A percentile compares a stretch with the other conserved stretches of the same genome.
Conservation (phyloP, 805 yeast genomes). For the Ogataea salicorniae region DNA sequence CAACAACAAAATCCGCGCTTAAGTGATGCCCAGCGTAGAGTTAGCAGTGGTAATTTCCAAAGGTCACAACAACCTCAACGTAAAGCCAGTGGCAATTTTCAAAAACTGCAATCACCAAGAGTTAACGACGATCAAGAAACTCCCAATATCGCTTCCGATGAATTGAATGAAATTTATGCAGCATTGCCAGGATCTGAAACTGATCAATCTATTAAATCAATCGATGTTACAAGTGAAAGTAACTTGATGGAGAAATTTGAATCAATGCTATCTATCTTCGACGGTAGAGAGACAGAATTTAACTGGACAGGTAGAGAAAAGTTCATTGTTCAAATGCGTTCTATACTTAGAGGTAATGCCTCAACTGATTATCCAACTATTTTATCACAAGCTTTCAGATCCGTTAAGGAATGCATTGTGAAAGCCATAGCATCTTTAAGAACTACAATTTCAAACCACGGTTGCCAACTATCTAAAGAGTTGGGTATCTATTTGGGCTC, state of each 20-base stretch:
- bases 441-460: slow-evolving; percentile 74
- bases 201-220: slow-evolving; percentile 34
- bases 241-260: slow-evolving; percentile 28
- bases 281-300: slow-evolving; percentile 76
- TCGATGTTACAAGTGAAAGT: slow-evolving; percentile 26
- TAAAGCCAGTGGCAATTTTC: too few species aligned
- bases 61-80: too few species aligned
- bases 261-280: slow-evolving; percentile 38
- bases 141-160: background rate
- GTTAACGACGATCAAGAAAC: too few species aligned
- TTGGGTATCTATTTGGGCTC: slow-evolving; percentile 37
- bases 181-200: slow-evolving; percentile 11
- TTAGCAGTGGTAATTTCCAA: too few species aligned
- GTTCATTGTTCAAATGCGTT: slow-evolving; percentile 50
- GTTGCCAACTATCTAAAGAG: slow-evolving; percentile 76
- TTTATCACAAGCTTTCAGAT: slow-evolving; percentile 28
- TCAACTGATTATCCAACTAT: slow-evolving; percentile 31
- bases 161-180: slow-evolving; percentile 1
- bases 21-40: too few species aligned
- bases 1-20: background rate
- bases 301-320: slow-evolving; percentile 81
- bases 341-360: slow-evolving; percentile 54
- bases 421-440: slow-evolving; percentile 71
- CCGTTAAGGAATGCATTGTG: slow-evolving; percentile 52
- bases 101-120: too few species aligned